Evolutionary conservation across 352 stramenopile species (phyloP), one percentile per base, ranked within the genome.

Genomic region (Phytophthora lateralis): DNA sequence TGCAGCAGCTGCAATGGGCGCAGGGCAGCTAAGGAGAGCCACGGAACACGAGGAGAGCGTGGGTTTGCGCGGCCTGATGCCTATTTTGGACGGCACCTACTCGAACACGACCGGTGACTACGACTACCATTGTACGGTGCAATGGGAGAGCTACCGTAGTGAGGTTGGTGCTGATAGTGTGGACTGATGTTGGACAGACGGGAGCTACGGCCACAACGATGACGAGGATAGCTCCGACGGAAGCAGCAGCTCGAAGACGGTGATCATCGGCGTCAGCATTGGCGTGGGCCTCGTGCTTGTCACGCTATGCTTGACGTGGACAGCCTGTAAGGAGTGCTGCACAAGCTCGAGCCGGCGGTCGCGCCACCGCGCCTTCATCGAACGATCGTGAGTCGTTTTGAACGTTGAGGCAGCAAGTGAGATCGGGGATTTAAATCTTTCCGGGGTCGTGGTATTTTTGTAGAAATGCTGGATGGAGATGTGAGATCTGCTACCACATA

Each of bases 251-350:
- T 54, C 29, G 12, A 60, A 77, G 14, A 64, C 70, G 20, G 48
- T 71, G 20, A 59, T 80, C 26, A 66, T 85, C 20, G 65, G 56
- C 10, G 43, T 71, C 45, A 64, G 73, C 37, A 65, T 88, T 24
- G 73, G 48, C 18, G 44, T 60, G 24, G 65, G 38, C 12, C 55
- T 85, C 18, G 7, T 83, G 20, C 26, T 79, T n/a, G 55, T 85
- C 26, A 67, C 76, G 17, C 21, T 75, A 4, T 76, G 63, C 46
- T 67, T 85, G 27, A 81, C 71, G 14, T 85, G 78, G 78, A 80
- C 73, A 73, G 69, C 71, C 4, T 82, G 67, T 34, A 32, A 79
- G 17, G 75, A 85, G 42, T 88, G 76, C 56, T 88, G 78, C 41
- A 76, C 60, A 12, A 74, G 56, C 12, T 66, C 78, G 11, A 66